Base-by-base conservation (phyloP, 352 stramenopile genomes). In the Phytophthora pinifolia region DNA sequence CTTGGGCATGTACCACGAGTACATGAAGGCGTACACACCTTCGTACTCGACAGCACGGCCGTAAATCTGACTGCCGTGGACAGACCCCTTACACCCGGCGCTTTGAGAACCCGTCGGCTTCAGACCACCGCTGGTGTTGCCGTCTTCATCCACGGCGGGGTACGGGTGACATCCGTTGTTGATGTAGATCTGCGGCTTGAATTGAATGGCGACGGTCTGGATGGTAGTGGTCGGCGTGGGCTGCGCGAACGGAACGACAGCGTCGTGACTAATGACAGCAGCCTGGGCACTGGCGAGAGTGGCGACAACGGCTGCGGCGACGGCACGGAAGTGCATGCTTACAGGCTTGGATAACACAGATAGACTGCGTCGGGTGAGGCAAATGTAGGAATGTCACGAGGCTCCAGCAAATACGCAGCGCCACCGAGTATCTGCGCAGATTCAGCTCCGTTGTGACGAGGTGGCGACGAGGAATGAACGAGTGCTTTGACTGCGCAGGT, bases 1-100 rank as follows among this genome's bases (percentile, higher is more conserved):
- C 56, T 80, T 80, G n/a, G 68, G 67, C 52, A 77, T 68, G 62
- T 78, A 78, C 62, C 69, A 75, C 9, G 65, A 66, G 54, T 72
- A 72, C 63, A 72, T 67, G 69, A 72, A 54, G 3, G 51, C 58
- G 32, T 54, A 72, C 4, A 59, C 45, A 8, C 52, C 62, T 14
- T 69, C 50, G 34, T 72, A 65, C 44, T 41, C 50, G 6, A 52
- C 54, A 31, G 62, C 52, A 32, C 61, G 66, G 0, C 55, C 48
- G 48, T 74, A 74, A 1, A 74, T 52, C 38, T 74, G 66, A 27
- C 46, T 59, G 25, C 51, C 56, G n/a, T 27, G 17, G 25, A 36
- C 30, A 14, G 62, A 67, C 4, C 57, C 62, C 18, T 54, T 65
- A 49, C 64, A 72, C 2, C 47, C 52, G 12, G 54, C 51, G 30